A percentile compares a stretch with the other conserved stretches of the same genome.
phyloP scores from a whole-genome alignment of 2,329 filamentous ascomycete species.

The Apiospora pterosperma region DNA sequence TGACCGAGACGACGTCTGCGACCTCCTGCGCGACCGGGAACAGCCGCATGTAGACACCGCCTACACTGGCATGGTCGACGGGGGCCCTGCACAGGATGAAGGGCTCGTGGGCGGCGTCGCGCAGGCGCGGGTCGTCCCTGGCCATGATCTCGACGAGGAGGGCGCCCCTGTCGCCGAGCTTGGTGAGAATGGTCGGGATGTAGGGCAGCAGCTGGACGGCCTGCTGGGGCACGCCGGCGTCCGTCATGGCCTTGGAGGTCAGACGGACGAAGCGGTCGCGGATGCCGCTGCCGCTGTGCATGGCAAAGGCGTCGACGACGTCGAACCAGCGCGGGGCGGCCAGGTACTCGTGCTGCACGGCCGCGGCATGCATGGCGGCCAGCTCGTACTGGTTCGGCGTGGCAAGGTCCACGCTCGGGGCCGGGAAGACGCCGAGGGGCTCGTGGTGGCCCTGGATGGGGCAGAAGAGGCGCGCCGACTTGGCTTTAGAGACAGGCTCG shows the following conservation, averaged over 20 bases:
- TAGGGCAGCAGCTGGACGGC: constrained; percentile 82
- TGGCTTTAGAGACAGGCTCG: constrained; percentile 84
- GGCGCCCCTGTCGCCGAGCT: constrained; percentile 73
- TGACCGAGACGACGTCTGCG: constrained; percentile 78
- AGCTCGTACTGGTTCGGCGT: constrained; percentile 86
- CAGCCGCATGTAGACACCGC: constrained; percentile 78
- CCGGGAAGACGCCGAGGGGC: constrained; percentile 52
- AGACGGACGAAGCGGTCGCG: constrained; percentile 68
- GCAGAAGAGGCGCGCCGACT: constrained; percentile 68
- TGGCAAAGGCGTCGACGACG: constrained; percentile 66
- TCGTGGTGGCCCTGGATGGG: constrained; percentile 31
- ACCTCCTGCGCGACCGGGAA: constrained; percentile 67
- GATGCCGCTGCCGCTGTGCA: constrained; percentile 63
- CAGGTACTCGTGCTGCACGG: constrained; percentile 64
- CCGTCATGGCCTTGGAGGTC: constrained; percentile 65
- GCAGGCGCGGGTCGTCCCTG: constrained; percentile 65
- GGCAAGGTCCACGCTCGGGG: constrained; percentile 65
- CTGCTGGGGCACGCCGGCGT: constrained; percentile 80
- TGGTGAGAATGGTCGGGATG: constrained; percentile 80
- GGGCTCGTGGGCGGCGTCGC: constrained; percentile 56
- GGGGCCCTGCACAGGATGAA: constrained; percentile 68
- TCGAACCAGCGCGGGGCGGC: constrained; percentile 73
- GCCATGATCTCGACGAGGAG: constrained; percentile 70
- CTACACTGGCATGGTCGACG: constrained; percentile 49
- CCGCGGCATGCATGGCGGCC: constrained; percentile 70